Base-by-base conservation (phyloP, 441 rosid species). In the Melastoma candidum region DNA sequence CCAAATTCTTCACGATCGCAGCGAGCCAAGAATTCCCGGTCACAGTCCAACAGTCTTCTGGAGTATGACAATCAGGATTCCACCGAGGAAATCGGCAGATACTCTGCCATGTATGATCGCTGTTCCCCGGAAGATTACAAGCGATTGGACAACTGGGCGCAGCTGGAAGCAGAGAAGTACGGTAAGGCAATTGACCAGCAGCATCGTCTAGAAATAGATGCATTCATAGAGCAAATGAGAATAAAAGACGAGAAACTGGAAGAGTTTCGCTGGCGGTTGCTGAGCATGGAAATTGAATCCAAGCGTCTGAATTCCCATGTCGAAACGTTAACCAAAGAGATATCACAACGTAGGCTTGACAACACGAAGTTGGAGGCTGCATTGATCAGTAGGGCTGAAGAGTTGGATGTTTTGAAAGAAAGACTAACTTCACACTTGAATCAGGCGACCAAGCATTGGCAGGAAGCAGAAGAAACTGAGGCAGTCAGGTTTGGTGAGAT, bases 201-300 rank as follows among this genome's bases (percentile, higher is more conserved):
- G 62, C 86, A 81, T 65, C 87, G 76, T 57, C 60, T 70, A 26
- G 97, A 84, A 65, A 47, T 84, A 45, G 82, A 75, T 46, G 87
- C 75, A 17, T 87, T 79, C 68, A 76, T 76, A 24, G 85, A 87
- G 64, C 79, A 82, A 63, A 69, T 84, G 82, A 77, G 90, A 59
- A 71, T 79, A 46, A 90, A 84, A 71, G 96, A 90, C 65, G 93
- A 83, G 64, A 87, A 76, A 55, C 58, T 87, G 57, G 93, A 87
- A 74, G 79, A 79, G 50, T 70, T 66, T 29, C 82, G 76, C 17
- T 77, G 86, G 93, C 78, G 66, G 68, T 51, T 79, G 62, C 71
- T 85, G 72, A 83, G 88, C 77, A 71, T 74, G 77, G 95, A 90
- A 61, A 61, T 82, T 48, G 98, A 90, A 70, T 73, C 85, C 47